Conservation (phyloP, 164 flowering plant species). For the Vitis rupestris region DNA sequence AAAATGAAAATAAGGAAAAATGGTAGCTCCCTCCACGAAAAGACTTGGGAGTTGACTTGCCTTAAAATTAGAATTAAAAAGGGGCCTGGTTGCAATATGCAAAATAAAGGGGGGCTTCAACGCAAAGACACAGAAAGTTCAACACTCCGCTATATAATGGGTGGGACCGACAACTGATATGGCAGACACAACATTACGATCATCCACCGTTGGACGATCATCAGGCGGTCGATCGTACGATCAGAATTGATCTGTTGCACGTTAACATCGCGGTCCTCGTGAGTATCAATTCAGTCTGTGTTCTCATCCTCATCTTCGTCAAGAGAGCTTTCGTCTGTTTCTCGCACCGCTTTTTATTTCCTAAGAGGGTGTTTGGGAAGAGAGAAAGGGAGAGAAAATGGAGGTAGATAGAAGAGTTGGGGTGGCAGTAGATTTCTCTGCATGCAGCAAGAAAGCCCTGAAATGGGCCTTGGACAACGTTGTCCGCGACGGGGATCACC, state of each 20-base stretch:
- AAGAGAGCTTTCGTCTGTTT: not conserved
- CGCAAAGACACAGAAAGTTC: not conserved
- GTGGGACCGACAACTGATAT: too few species aligned
- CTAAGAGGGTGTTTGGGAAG: not conserved
- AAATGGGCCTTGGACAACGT: slow-evolving; percentile 80
- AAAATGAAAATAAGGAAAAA: too few species aligned
- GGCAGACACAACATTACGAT: not conserved
- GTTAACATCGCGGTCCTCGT: too few species aligned
- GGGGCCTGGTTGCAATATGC: not conserved
- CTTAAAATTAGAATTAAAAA: not conserved
- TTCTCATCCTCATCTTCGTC: not conserved
- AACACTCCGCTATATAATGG: too few species aligned
- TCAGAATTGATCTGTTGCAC: too few species aligned
- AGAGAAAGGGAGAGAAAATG: slow-evolving; percentile 16
- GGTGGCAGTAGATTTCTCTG: slow-evolving; percentile 88
- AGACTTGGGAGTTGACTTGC: too few species aligned
- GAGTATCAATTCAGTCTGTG: not conserved
- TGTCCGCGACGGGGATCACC: slow-evolving; percentile 65
- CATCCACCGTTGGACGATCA: not conserved
- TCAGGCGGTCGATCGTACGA: not conserved
- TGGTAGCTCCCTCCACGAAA: too few species aligned
- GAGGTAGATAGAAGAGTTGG: slow-evolving; percentile 71
- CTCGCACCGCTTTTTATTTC: too few species aligned
- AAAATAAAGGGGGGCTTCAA: not conserved
- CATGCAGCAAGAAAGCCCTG: slow-evolving; percentile 73